These are phyloP conservation scores for Lachnellula hyalina DNA, from an alignment of 2,329 filamentous ascomycete species.

Conservation along the genomic window DNA sequence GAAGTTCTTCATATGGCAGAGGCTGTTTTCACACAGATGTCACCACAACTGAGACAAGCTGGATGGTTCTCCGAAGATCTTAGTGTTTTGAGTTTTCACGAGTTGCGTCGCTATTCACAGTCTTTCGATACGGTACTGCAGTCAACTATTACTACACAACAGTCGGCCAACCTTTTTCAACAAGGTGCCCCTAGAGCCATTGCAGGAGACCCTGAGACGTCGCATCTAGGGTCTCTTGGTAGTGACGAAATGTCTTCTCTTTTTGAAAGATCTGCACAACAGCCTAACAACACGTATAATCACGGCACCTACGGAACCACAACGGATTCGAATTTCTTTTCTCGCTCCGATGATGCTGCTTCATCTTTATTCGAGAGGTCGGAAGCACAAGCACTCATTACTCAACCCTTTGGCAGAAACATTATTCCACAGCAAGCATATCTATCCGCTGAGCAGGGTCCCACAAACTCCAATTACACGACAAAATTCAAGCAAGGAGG, in stretches of 20 bases:
- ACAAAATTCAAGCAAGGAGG: slow-evolving; percentile 45
- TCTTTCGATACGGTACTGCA: slow-evolving; percentile 24
- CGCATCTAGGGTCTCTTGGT: not conserved
- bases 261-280: slow-evolving; percentile 1
- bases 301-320: not conserved
- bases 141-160: slow-evolving; percentile 17
- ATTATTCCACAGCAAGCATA: not conserved
- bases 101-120: slow-evolving; percentile 21
- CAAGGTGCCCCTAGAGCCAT: slow-evolving; percentile 4
- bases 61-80: slow-evolving; percentile 26
- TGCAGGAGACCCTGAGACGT: slow-evolving; percentile 1
- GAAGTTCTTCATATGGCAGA: slow-evolving; percentile 22
- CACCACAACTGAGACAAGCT: slow-evolving; percentile 16
- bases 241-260: slow-evolving; percentile 1
- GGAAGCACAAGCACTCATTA: slow-evolving; percentile 3
- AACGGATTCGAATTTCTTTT: not conserved
- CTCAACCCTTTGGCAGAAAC: not conserved
- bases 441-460: not conserved
- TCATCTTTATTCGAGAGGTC: slow-evolving; percentile 10
- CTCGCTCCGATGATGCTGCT: not conserved
- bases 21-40: slow-evolving; percentile 22
- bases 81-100: slow-evolving; percentile 9
- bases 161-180: not conserved
- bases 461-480: slow-evolving; percentile 23
- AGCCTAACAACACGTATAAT: not conserved